These are phyloP conservation scores for Scenedesmus sp. DNA, from an alignment of 163 green algal genomes.

Conservation along the genomic window DNA sequence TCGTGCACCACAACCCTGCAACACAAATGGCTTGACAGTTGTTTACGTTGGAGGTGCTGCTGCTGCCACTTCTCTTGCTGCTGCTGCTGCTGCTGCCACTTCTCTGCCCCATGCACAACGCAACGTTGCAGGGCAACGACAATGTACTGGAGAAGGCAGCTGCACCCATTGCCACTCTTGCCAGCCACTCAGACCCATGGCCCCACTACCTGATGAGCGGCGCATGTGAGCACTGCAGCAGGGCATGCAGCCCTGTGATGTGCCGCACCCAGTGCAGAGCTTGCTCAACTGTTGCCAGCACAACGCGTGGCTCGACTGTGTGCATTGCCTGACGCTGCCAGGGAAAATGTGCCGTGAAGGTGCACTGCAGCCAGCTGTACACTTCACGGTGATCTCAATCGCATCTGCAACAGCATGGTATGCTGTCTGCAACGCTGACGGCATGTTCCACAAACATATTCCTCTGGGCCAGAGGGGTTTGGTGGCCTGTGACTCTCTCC, in stretches of 20 bases:
- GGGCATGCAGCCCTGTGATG: background rate
- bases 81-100: background rate
- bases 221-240: slow-evolving; percentile 20
- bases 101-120: background rate
- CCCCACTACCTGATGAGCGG: slow-evolving; percentile 66
- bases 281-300: background rate
- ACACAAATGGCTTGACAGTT: no score
- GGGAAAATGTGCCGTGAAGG: no score
- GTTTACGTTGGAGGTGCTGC: no score
- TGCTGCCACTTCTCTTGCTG: background rate
- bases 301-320: no score
- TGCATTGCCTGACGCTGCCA: no score
- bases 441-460: no score
- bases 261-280: background rate
- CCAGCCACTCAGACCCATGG: slow-evolving; percentile 63
- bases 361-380: no score
- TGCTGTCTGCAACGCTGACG: no score
- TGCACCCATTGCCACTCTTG: slow-evolving; percentile 58
- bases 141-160: slow-evolving; percentile 42
- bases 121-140: slow-evolving; percentile 37
- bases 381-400: no score
- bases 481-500: background rate
- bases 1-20: no score
- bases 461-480: no score
- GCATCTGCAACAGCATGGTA: no score